Evolutionary conservation across 352 stramenopile genomes (phyloP).

Genomic region (Phytophthora fragariae): DNA sequence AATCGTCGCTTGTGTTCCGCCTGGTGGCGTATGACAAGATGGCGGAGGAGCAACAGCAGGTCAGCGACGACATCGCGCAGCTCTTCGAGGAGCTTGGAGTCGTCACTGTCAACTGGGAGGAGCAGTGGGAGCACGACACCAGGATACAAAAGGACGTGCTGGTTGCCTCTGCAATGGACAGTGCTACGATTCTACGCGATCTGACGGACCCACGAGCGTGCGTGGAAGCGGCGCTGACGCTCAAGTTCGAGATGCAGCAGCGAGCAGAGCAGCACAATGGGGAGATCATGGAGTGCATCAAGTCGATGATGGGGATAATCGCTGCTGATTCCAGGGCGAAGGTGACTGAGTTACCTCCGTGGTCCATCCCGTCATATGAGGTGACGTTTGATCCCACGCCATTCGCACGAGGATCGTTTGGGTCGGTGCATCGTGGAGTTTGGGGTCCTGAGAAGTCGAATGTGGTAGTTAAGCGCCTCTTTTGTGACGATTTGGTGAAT

Average conservation of each 20-base stretch:
- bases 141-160: neutral
- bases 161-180: neutral
- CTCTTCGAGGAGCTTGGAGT: neutral
- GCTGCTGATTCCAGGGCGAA: neutral
- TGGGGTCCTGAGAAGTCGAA: neutral
- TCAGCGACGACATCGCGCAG: neutral
- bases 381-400: slow-evolving; percentile 15
- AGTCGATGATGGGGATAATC: neutral
- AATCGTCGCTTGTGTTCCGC: neutral
- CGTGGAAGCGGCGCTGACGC: neutral
- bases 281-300: slow-evolving; percentile 1
- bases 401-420: slow-evolving; percentile 24
- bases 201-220: neutral
- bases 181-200: neutral
- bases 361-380: slow-evolving; percentile 23
- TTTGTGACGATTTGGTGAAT: slow-evolving; percentile 9
- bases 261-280: neutral
- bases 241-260: slow-evolving; percentile 4
- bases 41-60: neutral
- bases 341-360: slow-evolving; percentile 1
- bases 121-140: slow-evolving; percentile 4
- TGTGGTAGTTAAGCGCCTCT: slow-evolving; percentile 42
- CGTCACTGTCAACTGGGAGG: slow-evolving; percentile 2
- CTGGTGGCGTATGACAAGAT: neutral
- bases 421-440: slow-evolving; percentile 14